A percentile compares a stretch with the other conserved stretches of the same genome.
Conservation (phyloP, 257 asterid genomes). For the Ehretia macrophylla region DNA sequence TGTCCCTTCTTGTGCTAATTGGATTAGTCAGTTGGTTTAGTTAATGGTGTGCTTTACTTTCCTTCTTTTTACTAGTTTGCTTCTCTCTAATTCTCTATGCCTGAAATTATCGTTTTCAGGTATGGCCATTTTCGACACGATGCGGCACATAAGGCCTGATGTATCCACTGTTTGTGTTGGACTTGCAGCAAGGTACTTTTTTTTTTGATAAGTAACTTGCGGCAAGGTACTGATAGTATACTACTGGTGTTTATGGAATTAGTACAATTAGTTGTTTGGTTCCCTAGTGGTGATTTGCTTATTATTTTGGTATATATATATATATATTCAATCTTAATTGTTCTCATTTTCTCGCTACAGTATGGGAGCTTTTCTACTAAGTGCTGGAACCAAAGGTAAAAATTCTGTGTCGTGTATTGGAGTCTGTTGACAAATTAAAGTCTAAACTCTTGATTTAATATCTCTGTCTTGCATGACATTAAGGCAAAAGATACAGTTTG, state of each 20-base stretch:
- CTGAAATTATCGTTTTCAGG: slow-evolving; percentile 30
- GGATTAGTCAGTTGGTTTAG: too few relatives aligned
- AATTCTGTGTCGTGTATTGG: neutral
- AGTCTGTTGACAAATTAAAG: neutral
- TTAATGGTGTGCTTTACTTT: neutral
- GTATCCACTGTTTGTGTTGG: slow-evolving; percentile 96
- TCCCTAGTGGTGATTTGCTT: too few relatives aligned
- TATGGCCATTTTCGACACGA: slow-evolving; percentile 85
- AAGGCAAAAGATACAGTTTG: slow-evolving; percentile 77
- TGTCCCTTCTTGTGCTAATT: neutral
- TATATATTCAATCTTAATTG: too few relatives aligned
- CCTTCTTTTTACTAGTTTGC: too few relatives aligned
- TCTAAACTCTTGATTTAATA: slow-evolving; percentile 3
- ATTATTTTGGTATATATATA: too few relatives aligned
- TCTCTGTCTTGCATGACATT: slow-evolving; percentile 10
- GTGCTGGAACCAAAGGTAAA: slow-evolving; percentile 91
- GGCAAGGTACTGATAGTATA: slow-evolving; percentile 30
- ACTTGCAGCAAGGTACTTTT: slow-evolving; percentile 96
- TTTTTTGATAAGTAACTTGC: slow-evolving; percentile 55
- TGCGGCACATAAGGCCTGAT: slow-evolving; percentile 91
- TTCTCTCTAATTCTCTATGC: neutral
- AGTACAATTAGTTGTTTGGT: too few relatives aligned
- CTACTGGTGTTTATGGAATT: too few relatives aligned
- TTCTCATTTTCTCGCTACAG: slow-evolving; percentile 30
- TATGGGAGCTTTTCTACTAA: slow-evolving; percentile 90